Percentiles rank a stretch among this genome's conserved stretches.
phyloP scores from a whole-genome alignment of 176 grass and related monocot genomes.

The Poa pratensis region DNA sequence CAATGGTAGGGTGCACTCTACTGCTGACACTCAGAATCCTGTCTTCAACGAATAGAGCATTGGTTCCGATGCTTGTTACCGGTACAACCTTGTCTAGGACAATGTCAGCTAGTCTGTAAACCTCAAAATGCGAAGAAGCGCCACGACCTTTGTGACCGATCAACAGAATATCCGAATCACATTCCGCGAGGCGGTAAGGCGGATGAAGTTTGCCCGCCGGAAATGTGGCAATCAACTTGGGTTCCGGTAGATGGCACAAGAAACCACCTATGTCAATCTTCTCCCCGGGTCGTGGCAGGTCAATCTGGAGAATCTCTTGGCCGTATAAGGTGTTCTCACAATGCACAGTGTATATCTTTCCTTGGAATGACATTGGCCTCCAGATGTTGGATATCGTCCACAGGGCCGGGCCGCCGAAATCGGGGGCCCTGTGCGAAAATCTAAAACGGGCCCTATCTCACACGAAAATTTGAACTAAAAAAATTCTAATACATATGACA shows the following conservation, averaged over 20 bases:
- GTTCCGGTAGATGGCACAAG: neutral
- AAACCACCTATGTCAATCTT: neutral
- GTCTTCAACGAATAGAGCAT: neutral
- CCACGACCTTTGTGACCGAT: neutral
- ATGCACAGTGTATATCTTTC: no score
- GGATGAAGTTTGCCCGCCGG: neutral
- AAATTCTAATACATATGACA: no score
- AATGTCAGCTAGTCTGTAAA: conserved; percentile 13
- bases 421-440: no score
- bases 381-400: no score
- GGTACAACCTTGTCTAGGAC: neutral
- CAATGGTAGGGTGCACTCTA: conserved; percentile 8
- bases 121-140: neutral
- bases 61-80: neutral
- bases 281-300: no score
- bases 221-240: neutral
- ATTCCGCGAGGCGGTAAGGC: neutral
- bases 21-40: neutral
- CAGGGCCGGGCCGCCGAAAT: neutral
- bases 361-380: no score
- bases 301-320: neutral
- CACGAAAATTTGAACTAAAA: no score
- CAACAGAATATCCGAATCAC: neutral
- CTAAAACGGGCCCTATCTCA: no score
- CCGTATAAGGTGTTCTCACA: no score